Base-by-base conservation (phyloP, 106 monocot genomes). In the Dioscorea zingiberensis region DNA sequence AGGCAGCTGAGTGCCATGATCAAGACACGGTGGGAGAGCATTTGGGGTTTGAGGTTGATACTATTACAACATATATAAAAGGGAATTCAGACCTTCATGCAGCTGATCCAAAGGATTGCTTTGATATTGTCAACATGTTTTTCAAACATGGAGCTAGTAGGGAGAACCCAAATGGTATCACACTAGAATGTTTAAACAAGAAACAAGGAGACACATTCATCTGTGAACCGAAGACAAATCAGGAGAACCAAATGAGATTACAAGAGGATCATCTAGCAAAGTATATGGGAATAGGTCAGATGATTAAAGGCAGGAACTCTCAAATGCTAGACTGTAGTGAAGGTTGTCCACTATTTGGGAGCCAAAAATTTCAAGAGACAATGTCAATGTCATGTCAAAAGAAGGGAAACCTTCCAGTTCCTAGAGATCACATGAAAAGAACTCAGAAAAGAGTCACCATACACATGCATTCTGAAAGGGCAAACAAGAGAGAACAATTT, bases 361-460 rank as follows among this genome's bases (percentile, higher is more conserved):
- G 64, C 25, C 23, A 54, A 25, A 55, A 48, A 19, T 47, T 68
- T 56, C 19, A 47, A 14, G 47, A 71, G 16, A 24, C 47, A 45
- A 38, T 29, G 27, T 57, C 48, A 26, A 46, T 25, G 17, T 21
- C 27, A 47, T 17, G 38, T 57, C 46, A 29, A 16, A 44, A 63
- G 2, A 27, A 14, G 10, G 27, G 67, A 54, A 66, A 27, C 3
- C 48, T 63, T 53, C 26, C 26, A 64, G 14, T 68, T 27, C n/a
- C 68, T 28, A 53, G 10, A 32, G 57, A 69, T 44, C 13, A 15
- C 49, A 25, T 14, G 22, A 56, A 48, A 64, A 17, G 16, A 25
- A 47, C 18, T 21, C 62, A 44, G 29, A 82, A 54, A 76, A 86
- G 86, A 67, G 78, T 86, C 59, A 79, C 72, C 6, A 69, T 86